Conservation (phyloP, 441 rosid genomes). For the Gossypium gossypioides region DNA sequence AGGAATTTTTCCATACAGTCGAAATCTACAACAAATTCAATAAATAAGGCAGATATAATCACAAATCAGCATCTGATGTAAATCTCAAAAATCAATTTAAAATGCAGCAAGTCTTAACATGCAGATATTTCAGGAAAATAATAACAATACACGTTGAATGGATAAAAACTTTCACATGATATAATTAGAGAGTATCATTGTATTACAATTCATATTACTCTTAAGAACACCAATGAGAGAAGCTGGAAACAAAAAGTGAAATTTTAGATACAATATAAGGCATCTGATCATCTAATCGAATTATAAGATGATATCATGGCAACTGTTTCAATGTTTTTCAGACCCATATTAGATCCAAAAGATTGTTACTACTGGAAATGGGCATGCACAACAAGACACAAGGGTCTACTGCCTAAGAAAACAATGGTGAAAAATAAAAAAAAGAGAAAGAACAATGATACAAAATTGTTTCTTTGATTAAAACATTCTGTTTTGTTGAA, state of each 20-base stretch:
- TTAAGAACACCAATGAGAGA: too few species aligned
- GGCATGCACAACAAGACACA: neutral
- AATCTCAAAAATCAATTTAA: neutral
- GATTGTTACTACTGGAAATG: neutral
- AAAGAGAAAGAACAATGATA: neutral
- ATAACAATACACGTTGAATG: neutral
- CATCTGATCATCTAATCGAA: too few species aligned
- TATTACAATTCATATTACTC: neutral
- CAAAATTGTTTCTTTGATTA: neutral
- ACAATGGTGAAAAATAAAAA: neutral
- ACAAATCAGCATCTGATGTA: neutral
- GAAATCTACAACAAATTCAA: neutral
- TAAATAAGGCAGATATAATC: neutral
- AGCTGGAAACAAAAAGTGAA: too few species aligned
- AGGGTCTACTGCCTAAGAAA: neutral
- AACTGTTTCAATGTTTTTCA: neutral
- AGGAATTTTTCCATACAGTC: neutral
- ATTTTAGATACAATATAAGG: too few species aligned
- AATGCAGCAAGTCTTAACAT: neutral
- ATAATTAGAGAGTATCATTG: neutral
- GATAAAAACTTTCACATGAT: neutral
- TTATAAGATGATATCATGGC: too few species aligned
- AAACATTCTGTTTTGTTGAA: neutral
- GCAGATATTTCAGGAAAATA: neutral
- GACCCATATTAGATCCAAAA: neutral